A percentile compares a stretch with the other conserved stretches of the same genome.
These are phyloP conservation scores for Xylariomycetidae sp. DNA, from an alignment of 2,329 filamentous ascomycete species.

Conservation along the genomic window DNA sequence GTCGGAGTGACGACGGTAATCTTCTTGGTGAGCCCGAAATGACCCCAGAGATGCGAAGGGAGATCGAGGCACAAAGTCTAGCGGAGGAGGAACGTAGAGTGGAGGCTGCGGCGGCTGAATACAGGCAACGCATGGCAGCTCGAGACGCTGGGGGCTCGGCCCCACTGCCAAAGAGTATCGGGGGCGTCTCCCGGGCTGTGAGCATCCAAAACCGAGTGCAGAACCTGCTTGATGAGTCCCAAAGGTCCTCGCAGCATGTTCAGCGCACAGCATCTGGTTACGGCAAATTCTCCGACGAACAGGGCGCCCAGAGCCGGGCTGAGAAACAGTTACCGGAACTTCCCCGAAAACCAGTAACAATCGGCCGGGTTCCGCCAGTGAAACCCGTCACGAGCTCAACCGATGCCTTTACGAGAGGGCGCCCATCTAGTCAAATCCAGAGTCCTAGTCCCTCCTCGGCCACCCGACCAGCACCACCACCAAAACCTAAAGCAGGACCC, in stretches of 20 bases:
- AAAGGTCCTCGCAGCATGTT: slow-evolving; percentile 47
- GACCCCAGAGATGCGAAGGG: slow-evolving; percentile 82
- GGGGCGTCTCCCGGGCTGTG: slow-evolving; percentile 62
- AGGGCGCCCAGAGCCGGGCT: slow-evolving; percentile 29
- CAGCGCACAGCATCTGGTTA: slow-evolving; percentile 81
- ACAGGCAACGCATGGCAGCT: slow-evolving; percentile 68
- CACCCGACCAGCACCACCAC: slow-evolving; percentile 24
- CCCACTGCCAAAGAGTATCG: slow-evolving; percentile 50
- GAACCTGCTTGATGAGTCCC: slow-evolving; percentile 75
- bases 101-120: slow-evolving; percentile 82
- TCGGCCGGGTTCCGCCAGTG: slow-evolving; percentile 16
- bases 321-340: slow-evolving; percentile 39
- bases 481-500: slow-evolving; percentile 52
- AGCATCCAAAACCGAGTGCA: slow-evolving; percentile 91
- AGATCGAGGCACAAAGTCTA: slow-evolving; percentile 76
- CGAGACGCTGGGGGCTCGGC: slow-evolving; percentile 41
- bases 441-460: slow-evolving; percentile 18
- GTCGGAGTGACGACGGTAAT: slow-evolving; percentile 62
- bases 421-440: slow-evolving; percentile 12
- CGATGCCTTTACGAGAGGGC: slow-evolving; percentile 16
- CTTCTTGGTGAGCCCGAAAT: slow-evolving; percentile 63
- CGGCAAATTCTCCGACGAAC: slow-evolving; percentile 71
- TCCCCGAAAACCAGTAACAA: slow-evolving; percentile 46
- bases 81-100: slow-evolving; percentile 88
- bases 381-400: slow-evolving; percentile 19